Base-by-base conservation (phyloP, 2,329 filamentous ascomycete genomes). In the Coniochaeta sp. region DNA sequence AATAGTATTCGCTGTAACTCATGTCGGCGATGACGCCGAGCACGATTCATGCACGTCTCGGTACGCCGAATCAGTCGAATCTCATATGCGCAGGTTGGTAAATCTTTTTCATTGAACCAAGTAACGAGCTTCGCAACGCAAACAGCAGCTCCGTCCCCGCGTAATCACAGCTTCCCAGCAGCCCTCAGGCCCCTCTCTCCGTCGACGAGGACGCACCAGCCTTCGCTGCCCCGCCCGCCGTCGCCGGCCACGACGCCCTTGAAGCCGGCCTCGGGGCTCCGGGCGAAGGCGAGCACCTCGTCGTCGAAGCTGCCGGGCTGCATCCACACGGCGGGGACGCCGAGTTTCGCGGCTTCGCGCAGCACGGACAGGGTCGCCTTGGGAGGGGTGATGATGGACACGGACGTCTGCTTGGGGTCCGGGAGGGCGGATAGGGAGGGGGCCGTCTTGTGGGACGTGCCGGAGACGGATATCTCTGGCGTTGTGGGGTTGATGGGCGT, bases 291-390 rank as follows among this genome's bases (percentile, higher is more conserved):
- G 63, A 96, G 71, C 24, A 91, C 89, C 61, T 86, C 84, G 58
- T 89, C 84, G 71, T 96, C 87, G 70, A 89, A 98, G 17, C 86
- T 93, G 1, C 93, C 95, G 0, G 95, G 95, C 76, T 98, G 95
- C 65, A 98, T 77, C 89, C 91, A 96, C 5, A 96, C 87, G 28
- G 90, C 83, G 19, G 84, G 81, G 52, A 96, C 77, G 3, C 92
- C 88, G 12, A 89, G 79, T 60, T 83, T 78, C 73, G 87, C 89
- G 0, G 93, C 95, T 73, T 96, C 89, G 63, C 86, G 79, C 44
- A 98, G 78, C 8, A 96, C 78, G 68, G 86, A 77, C 61, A 88
- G 81, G 1, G 95, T 96, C 32, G 90, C 86, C 2, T 81, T 74
- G 0, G 95, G 93, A 3, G 91, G 91, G 14, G 95, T 98, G 71